Conservation (phyloP, 1,284 basidiomycete genomes). For the Moesziomyces aphidis region DNA sequence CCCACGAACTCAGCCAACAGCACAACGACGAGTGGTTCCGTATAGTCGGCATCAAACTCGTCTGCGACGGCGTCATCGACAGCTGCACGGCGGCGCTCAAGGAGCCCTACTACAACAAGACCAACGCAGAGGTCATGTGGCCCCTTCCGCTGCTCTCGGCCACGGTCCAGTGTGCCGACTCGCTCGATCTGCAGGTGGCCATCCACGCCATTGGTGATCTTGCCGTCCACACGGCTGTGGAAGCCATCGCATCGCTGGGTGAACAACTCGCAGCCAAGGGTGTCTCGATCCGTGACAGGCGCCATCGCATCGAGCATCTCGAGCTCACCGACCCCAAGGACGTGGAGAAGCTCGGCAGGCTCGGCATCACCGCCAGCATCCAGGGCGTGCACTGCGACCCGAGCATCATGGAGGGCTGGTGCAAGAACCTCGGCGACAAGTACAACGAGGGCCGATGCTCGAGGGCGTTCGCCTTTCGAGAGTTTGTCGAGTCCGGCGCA, state of each 20-base stretch:
- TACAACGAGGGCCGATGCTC: constrained; percentile 33
- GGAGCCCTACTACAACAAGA: constrained; percentile 45
- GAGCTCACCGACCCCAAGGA: constrained; percentile 44
- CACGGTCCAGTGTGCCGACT: constrained; percentile 34
- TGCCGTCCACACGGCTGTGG: constrained; percentile 46
- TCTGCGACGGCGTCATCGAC: constrained; percentile 50
- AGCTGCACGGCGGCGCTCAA: constrained; percentile 46
- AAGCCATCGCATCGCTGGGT: constrained; percentile 36
- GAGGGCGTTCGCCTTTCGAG: constrained; percentile 44
- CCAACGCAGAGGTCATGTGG: constrained; percentile 45
- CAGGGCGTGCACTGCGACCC: constrained; percentile 52
- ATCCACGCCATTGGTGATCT: constrained; percentile 48
- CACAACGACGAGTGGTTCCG: constrained; percentile 47
- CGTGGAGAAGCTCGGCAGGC: constrained; percentile 39
- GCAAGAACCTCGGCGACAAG: constrained; percentile 37
- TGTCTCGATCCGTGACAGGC: constrained; percentile 31
- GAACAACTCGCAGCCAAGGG: constrained; percentile 13
- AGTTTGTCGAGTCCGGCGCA: constrained; percentile 45
- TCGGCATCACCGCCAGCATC: constrained; percentile 48
- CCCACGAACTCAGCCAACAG: constrained; percentile 25
- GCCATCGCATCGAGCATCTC: constrained; percentile 52
- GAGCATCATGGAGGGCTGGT: constrained; percentile 41
- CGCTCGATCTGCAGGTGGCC: constrained; percentile 38
- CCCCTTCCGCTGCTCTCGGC: constrained; percentile 20
- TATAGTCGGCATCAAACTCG: constrained; percentile 45